Conservation (phyloP, 1,284 basidiomycete species). For the Cystobasidiaceae sp. region DNA sequence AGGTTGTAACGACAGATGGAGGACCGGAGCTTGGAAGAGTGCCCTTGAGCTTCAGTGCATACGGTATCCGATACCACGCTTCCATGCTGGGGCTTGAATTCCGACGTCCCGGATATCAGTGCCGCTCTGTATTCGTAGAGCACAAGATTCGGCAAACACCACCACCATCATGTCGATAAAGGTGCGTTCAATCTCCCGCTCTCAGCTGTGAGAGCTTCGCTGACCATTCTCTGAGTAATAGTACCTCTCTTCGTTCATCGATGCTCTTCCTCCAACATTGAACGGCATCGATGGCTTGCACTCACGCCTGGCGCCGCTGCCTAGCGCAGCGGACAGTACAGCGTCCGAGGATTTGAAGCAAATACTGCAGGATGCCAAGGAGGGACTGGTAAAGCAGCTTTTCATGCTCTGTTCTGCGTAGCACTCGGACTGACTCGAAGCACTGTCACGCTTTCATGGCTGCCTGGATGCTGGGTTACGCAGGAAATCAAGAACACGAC, state of each 20-base stretch:
- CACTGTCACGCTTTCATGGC: no score
- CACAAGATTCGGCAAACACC: no score
- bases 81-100: no score
- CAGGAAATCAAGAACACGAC: constrained; percentile 63
- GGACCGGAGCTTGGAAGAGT: not conserved
- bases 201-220: no score
- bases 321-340: not conserved
- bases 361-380: constrained; percentile 23
- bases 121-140: no score
- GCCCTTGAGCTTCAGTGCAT: no score
- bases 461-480: not conserved
- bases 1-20: not conserved
- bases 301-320: not conserved
- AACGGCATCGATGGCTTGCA: not conserved
- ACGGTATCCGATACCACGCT: no score
- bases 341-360: constrained; percentile 20
- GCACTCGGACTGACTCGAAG: not conserved
- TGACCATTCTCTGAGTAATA: no score
- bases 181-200: no score
- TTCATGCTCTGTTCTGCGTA: not conserved
- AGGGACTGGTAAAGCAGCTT: not conserved
- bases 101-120: no score
- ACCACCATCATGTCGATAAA: constrained; percentile 21
- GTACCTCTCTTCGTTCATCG: constrained; percentile 25
- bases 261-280: not conserved